Evolutionary conservation across 352 stramenopile species (phyloP).

Genomic region (Lagenidium giganteum): DNA sequence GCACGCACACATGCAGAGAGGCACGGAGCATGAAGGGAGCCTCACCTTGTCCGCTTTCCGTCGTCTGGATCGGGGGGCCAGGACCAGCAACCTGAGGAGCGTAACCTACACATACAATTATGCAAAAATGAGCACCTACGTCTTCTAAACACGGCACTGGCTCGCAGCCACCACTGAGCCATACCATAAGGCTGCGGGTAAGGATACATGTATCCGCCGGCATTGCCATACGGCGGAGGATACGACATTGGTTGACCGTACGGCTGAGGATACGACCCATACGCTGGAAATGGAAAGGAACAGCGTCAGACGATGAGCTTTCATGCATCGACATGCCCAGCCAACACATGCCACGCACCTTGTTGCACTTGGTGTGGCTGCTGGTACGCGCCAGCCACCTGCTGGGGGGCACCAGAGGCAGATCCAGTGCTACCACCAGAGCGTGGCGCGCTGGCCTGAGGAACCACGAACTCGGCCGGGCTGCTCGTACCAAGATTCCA

Average conservation of each 20-base stretch:
- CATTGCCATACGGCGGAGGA: conserved; percentile 58
- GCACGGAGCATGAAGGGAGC: background rate
- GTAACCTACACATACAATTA: conserved; percentile 50
- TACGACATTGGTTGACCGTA: conserved; percentile 81
- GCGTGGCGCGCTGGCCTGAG: no score
- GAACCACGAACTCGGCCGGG: conserved; percentile 54
- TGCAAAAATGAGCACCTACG: background rate
- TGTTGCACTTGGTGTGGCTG: conserved; percentile 33
- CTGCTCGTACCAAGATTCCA: conserved; percentile 13
- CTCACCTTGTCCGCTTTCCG: conserved; percentile 84
- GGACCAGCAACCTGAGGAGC: conserved; percentile 78
- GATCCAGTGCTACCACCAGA: no score
- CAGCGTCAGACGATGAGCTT: background rate
- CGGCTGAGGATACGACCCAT: conserved; percentile 65
- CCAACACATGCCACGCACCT: conserved; percentile 20
- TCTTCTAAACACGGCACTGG: no score
- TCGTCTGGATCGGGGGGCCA: conserved; percentile 84
- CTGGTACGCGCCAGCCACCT: conserved; percentile 21
- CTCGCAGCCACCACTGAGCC: conserved; percentile 1
- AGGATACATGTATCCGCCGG: conserved; percentile 84
- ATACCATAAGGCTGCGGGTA: conserved; percentile 79
- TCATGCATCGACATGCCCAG: background rate
- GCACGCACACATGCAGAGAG: conserved; percentile 20
- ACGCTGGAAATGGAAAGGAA: conserved; percentile 21
- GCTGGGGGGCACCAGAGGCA: conserved; percentile 21